Base-by-base conservation (phyloP, 257 asterid genomes). In the Hygrophila difformis region DNA sequence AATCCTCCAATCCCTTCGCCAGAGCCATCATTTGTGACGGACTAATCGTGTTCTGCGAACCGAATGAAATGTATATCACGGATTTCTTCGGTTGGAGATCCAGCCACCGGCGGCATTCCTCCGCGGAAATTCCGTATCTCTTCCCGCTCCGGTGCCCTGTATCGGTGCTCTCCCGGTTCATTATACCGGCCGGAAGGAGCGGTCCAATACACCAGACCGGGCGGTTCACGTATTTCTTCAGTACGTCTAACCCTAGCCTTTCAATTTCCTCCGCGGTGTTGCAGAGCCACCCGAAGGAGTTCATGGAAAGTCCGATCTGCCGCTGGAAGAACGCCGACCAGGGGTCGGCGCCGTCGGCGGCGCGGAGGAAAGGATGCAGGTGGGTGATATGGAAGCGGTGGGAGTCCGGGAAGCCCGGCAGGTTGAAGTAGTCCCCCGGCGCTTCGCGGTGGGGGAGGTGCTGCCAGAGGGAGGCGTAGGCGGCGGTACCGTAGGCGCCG, bases 121-220 rank as follows among this genome's bases (percentile, higher is more conserved):
- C 91, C 0, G 81, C 57, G 12, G 97, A 75, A 42, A 84, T 31
- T 13, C 87, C 94, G 18, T 73, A 78, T 4, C 68, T 51, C 43
- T 82, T 64, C 4, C 95, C 93, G 0, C 77, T 63, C 44, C 70
- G 82, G 12, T 54, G 59, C 0, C 77, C 81, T 63, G 61, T 14
- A 61, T 5, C n/a, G 65, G 41, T 12, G 71, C 13, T 1, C 0
- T 60, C 46, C 10, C 21, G 45, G 5, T 26, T 13, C 21, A 82
- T 35, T 92, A 82, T 69, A 3, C 6, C 40, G 33, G 64, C 63
- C 15, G 93, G 94, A 31, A 89, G 70, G 8, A 89, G 81, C 24
- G 96, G 98, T 0, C 98, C 96, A 20, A 79, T 49, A 60, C 91
- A 76, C 93, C 93, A 85, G 24, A 89, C 80, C 7, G 84, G 93